Base-by-base conservation (phyloP, 2,329 filamentous ascomycete species). In the Exophiala lecanii-corni region DNA sequence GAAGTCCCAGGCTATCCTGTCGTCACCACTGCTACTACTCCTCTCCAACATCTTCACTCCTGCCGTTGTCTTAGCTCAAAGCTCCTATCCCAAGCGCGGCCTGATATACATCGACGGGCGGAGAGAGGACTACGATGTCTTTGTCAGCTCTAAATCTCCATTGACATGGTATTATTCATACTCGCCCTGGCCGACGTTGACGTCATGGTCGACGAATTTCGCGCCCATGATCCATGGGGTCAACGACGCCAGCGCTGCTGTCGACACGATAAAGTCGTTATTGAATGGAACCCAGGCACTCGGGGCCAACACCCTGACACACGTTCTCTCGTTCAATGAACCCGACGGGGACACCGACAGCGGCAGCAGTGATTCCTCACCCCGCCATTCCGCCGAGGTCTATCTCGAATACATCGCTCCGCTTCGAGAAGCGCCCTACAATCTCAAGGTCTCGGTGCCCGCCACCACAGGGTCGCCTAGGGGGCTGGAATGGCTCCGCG, bases 151-250 rank as follows among this genome's bases (percentile, higher is more conserved):
- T 4, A 71, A 69, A 26, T 77, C 75, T 13, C 75, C 79, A 31
- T 65, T 91, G 42, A 83, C 79, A 2, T 92, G 86, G 86, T 92
- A 92, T 71, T 92, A 91, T 74, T 91, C 89, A 69, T 92, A 89
- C 63, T 64, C 67, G 18, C 58, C 70, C 15, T 59, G 62, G 3
- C 84, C 85, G 1, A 77, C 80, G 0, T 20, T 71, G 0, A 52
- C 62, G 30, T 62, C 70, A 37, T 57, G 71, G 20, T 55, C 72
- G 10, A 78, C 91, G 54, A 74, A 86, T 61, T 92, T 87, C 62
- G 80, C 91, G 1, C 86, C 86, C 38, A 88, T 89, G 85, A 75
- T 89, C 47, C 91, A 82, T 82, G 84, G 84, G 21, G 68, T 76
- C 7, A 66, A 69, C 3, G 46, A 44, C 13, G 47, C 47, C 16